A percentile compares a stretch with the other conserved stretches of the same genome.
Conservation (phyloP, 2,329 filamentous ascomycete genomes). For the Colletotrichum chrysophilum region DNA sequence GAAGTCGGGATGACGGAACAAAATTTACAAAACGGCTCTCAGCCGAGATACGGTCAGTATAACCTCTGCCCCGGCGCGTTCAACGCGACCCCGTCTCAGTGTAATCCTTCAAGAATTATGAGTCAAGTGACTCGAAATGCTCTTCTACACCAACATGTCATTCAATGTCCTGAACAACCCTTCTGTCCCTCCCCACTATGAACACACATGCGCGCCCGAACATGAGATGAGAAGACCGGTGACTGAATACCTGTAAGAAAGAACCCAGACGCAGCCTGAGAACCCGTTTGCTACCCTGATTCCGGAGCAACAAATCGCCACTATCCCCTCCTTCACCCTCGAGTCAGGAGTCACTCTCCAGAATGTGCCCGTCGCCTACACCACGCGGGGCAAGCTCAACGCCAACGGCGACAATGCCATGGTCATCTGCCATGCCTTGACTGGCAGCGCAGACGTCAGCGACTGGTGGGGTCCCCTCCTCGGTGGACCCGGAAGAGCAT, state of each 20-base stretch:
- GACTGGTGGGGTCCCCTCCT: constrained; percentile 91
- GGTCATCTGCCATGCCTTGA: constrained; percentile 84
- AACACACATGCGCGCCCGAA: neutral
- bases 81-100: neutral
- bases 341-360: constrained; percentile 86
- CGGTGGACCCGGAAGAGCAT: constrained; percentile 77
- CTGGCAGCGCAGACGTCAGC: constrained; percentile 81
- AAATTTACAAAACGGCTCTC: constrained; percentile 21
- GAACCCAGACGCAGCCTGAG: constrained; percentile 75
- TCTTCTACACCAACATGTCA: neutral
- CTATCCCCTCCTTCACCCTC: constrained; percentile 88
- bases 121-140: neutral
- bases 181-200: neutral
- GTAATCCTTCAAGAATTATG: neutral
- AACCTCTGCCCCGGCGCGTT: neutral
- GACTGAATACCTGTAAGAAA: constrained; percentile 72
- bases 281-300: constrained; percentile 91
- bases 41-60: constrained; percentile 38
- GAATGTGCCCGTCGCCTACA: constrained; percentile 77
- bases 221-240: constrained; percentile 41
- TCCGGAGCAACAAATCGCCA: constrained; percentile 83
- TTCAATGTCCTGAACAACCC: neutral
- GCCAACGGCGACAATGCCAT: constrained; percentile 68
- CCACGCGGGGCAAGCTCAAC: constrained; percentile 66
- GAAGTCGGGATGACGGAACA: constrained; percentile 29